Percentiles rank a stretch among this genome's conserved stretches.
phyloP scores from a whole-genome alignment of 2,329 filamentous ascomycete species.

The Diaporthe aspalathi region DNA sequence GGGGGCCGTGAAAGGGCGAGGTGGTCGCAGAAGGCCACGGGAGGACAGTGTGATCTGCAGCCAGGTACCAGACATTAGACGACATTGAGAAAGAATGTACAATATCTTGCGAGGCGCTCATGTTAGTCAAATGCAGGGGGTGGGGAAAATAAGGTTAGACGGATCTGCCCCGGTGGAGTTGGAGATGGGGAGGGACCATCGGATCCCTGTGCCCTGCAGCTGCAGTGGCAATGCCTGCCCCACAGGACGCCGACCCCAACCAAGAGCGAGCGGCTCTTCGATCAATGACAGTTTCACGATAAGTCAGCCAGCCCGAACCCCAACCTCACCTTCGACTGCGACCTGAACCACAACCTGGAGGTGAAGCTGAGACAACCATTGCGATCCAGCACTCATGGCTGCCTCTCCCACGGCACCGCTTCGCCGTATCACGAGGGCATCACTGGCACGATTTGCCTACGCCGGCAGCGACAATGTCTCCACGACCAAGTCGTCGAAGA shows the following conservation, averaged over 20 bases:
- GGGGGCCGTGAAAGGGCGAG: background rate
- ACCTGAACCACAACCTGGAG: too few species aligned
- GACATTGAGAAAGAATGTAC: too few species aligned
- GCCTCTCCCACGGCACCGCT: constrained; percentile 45
- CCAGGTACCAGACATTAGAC: too few species aligned
- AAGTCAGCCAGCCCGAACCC: background rate
- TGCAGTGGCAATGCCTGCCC: too few species aligned
- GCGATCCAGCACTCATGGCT: constrained; percentile 32
- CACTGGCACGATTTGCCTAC: constrained; percentile 61
- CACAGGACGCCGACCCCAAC: background rate
- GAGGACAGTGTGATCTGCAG: background rate
- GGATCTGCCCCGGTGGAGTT: background rate
- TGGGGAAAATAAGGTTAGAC: background rate
- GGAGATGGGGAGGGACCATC: too few species aligned
- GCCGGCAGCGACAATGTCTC: constrained; percentile 43
- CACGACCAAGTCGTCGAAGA: constrained; percentile 32
- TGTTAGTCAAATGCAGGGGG: too few species aligned
- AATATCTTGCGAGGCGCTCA: background rate
- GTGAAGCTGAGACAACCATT: background rate
- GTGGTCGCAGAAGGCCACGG: background rate
- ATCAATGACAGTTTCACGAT: background rate
- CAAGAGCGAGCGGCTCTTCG: background rate
- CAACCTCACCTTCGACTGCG: background rate
- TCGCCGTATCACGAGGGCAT: constrained; percentile 62
- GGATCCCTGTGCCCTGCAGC: too few species aligned